Evolutionary conservation across 805 yeast species (phyloP).

Genomic region (Saccharomyces eubayanus): DNA sequence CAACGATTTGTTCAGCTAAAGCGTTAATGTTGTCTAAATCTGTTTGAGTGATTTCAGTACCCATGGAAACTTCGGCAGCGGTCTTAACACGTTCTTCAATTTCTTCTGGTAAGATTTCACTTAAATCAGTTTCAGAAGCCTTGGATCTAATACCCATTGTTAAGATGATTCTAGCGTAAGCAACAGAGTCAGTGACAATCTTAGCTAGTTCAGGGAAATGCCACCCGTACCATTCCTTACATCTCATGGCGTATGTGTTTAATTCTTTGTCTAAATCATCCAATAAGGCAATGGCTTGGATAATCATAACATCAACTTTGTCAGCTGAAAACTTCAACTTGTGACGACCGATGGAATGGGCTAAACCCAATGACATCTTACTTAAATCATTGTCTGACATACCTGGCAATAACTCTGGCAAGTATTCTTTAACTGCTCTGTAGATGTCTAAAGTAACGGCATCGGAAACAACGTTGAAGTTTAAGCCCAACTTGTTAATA

Average conservation of each 20-base stretch:
- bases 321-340: slow-evolving; percentile 96
- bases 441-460: slow-evolving; percentile 90
- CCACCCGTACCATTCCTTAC: slow-evolving; percentile 99
- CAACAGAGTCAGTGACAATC: slow-evolving; percentile 90
- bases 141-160: slow-evolving; percentile 91
- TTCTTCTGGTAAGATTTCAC: slow-evolving; percentile 88
- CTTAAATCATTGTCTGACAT: slow-evolving; percentile 73
- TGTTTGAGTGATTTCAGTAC: slow-evolving; percentile 91
- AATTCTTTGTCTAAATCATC: slow-evolving; percentile 97
- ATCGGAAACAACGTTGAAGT: slow-evolving; percentile 84
- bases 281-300: slow-evolving; percentile 93
- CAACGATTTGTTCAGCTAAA: slow-evolving; percentile 93
- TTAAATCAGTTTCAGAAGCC: slow-evolving; percentile 82
- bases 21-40: slow-evolving; percentile 84
- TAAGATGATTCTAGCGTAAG: slow-evolving; percentile 88
- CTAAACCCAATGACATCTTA: slow-evolving; percentile 96
- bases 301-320: slow-evolving; percentile 98
- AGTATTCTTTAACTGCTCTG: slow-evolving; percentile 90
- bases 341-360: slow-evolving; percentile 97
- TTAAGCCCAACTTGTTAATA: slow-evolving; percentile 86
- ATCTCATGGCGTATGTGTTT: slow-evolving; percentile 97
- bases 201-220: slow-evolving; percentile 99
- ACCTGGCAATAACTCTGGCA: slow-evolving; percentile 93
- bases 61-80: slow-evolving; percentile 97
- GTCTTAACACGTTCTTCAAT: slow-evolving; percentile 83